phyloP scores from a whole-genome alignment of 306 rosid species.

The Sesbania bispinosa region DNA sequence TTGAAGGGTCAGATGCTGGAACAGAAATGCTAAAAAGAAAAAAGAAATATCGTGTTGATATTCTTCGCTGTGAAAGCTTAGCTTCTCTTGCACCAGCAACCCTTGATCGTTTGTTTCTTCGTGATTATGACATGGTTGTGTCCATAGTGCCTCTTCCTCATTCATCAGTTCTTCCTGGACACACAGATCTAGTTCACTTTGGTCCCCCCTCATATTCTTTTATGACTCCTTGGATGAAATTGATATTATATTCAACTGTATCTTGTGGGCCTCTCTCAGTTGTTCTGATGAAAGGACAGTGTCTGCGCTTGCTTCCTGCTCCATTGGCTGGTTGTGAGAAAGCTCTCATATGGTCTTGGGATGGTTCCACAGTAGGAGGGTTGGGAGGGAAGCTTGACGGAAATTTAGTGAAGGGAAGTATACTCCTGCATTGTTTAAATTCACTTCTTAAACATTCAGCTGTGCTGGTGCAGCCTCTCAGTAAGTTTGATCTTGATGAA shows the following conservation, averaged over 20 bases:
- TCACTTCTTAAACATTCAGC: slow-evolving; percentile 89
- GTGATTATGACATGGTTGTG: slow-evolving; percentile 89
- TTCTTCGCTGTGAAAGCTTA: slow-evolving; percentile 97
- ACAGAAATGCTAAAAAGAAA: slow-evolving; percentile 44
- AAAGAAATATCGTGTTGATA: slow-evolving; percentile 86
- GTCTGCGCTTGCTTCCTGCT: slow-evolving; percentile 91
- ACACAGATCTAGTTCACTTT: slow-evolving; percentile 76
- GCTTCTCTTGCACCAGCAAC: slow-evolving; percentile 94
- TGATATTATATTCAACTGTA: slow-evolving; percentile 72
- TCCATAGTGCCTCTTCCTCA: slow-evolving; percentile 97
- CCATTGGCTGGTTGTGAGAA: slow-evolving; percentile 97
- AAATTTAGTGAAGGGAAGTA: slow-evolving; percentile 72
- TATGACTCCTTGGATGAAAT: slow-evolving; percentile 97
- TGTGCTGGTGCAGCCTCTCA: slow-evolving; percentile 86
- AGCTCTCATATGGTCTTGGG: slow-evolving; percentile 99
- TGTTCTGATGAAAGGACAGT: slow-evolving; percentile 96
- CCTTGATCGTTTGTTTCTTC: slow-evolving; percentile 80
- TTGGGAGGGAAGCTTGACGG: slow-evolving; percentile 93
- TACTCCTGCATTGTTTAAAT: slow-evolving; percentile 87
- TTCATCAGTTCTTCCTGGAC: slow-evolving; percentile 90
- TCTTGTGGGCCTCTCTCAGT: slow-evolving; percentile 88
- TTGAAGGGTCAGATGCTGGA: slow-evolving; percentile 58
- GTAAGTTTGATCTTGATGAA: slow-evolving; percentile 75
- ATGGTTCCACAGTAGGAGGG: slow-evolving; percentile 84
- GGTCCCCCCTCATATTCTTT: slow-evolving; percentile 94